Evolutionary conservation across 257 asterid genomes (phyloP).

Genomic region (Solanum arcanum): DNA sequence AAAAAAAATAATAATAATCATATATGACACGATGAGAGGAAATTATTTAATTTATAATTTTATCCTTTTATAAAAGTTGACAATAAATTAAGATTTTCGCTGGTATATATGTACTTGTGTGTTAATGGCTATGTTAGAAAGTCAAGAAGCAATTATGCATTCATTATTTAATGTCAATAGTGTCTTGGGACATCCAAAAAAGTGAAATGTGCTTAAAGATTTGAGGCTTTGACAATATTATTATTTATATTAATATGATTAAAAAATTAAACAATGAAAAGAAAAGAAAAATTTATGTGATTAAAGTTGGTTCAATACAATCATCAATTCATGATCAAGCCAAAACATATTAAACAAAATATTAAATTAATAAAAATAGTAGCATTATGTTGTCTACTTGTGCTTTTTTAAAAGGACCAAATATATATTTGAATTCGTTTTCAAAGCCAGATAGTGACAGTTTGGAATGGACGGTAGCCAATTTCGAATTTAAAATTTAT

Average conservation of each 20-base stretch:
- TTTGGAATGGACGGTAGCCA: neutral
- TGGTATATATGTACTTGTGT: neutral
- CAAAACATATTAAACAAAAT: constrained; percentile 2
- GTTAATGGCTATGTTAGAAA: neutral
- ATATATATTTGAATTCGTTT: neutral
- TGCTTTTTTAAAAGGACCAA: constrained; percentile 35
- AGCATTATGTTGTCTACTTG: constrained; percentile 31
- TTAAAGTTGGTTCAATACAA: constrained; percentile 37
- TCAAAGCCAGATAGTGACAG: constrained; percentile 11
- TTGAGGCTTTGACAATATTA: neutral
- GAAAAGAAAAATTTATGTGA: constrained; percentile 10
- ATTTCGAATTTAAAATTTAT: neutral
- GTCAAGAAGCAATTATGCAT: neutral
- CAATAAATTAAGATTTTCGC: neutral
- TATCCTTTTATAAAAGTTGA: neutral
- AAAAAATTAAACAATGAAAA: neutral
- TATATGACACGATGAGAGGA: neutral
- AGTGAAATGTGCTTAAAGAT: neutral
- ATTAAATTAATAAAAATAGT: neutral
- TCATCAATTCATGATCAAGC: constrained; percentile 43
- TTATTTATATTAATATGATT: neutral
- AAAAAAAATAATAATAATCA: neutral
- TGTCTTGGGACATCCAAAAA: neutral
- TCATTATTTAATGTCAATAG: neutral
- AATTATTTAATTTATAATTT: neutral